phyloP scores from a whole-genome alignment of 2,329 filamentous ascomycete species.

The Hymenoscyphus fructigenus region DNA sequence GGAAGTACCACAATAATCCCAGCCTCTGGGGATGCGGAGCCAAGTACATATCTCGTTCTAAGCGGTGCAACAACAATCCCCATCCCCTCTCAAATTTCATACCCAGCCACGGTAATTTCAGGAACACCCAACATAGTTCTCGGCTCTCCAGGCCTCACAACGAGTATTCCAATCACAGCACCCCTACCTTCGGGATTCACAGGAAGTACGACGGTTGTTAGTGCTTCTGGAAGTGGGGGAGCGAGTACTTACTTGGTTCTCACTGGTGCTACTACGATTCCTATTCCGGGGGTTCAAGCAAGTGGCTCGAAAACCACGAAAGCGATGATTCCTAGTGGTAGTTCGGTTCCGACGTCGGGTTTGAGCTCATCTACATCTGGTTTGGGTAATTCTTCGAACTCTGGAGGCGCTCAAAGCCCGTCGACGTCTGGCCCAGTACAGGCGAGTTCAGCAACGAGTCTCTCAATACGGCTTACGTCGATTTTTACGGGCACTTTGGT shows the following conservation, averaged over 20 bases:
- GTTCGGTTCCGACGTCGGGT: neutral
- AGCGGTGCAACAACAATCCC: neutral
- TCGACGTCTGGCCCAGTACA: neutral
- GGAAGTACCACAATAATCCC: neutral
- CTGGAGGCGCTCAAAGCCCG: neutral
- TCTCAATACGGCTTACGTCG: neutral
- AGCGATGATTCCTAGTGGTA: neutral
- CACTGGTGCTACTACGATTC: slow-evolving; percentile 4
- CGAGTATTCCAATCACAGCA: neutral
- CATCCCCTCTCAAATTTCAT: neutral
- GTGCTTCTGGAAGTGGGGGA: neutral
- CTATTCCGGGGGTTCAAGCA: neutral
- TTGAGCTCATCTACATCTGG: neutral
- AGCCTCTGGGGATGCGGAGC: neutral
- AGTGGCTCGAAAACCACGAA: neutral
- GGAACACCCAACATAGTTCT: neutral
- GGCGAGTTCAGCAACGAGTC: neutral
- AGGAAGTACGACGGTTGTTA: slow-evolving; percentile 2
- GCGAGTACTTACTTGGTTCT: slow-evolving; percentile 7
- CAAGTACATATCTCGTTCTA: neutral
- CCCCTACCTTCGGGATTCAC: neutral
- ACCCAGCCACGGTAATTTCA: neutral
- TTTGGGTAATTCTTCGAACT: neutral
- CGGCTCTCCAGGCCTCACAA: neutral
- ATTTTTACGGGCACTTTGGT: neutral